Base-by-base conservation (phyloP, 148 eudicot genomes). In the Rhododendron simsii region DNA sequence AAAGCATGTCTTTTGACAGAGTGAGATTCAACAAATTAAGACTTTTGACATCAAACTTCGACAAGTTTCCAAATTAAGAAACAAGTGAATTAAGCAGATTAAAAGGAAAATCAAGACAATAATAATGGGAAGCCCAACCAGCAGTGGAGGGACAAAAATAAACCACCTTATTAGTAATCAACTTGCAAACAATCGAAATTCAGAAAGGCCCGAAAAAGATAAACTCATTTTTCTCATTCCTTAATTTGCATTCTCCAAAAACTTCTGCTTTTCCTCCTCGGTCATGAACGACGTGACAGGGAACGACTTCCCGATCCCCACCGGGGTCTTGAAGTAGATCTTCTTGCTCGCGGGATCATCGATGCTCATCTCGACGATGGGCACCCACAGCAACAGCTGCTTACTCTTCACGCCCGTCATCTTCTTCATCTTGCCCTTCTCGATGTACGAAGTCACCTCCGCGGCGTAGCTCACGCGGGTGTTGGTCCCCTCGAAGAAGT, bases 391-490 rank as follows among this genome's bases (percentile, higher is more conserved):
- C 20, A 96, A 15, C 45, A 95, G 45, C 82, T 93, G 98, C 87
- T 93, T 96, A 86, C 93, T 93, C 90, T 93, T 96, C 23, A 96
- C 95, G 0, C 99, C 99, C 15, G 86, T 94, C 97, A 96, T 93
- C 85, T 88, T 95, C 88, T 90, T 95, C 98, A 96, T 96, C 87
- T 76, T 94, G 7, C 87, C 81, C 82, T 93, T 93, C 81, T 95
- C 98, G 3, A 95, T 88, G 45, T 94, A 94, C 0, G 92, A 91
- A 5, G 97, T 95, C 51, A 96, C 98, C 87, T 96, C 99, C 0
- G 85, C 71, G 0, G 91, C 93, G 79, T 96, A 96, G 84, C 95
- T 94, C 9, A 93, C 96, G 0, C 84, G 89, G 1, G 94, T 90
- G 53, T 95, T 93, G 3, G 88, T 90, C 71, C 78, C 91, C 30